Evolutionary conservation across 768 basidiomycete genomes (phyloP), one percentile per base, ranked within the genome.

Genomic region (Galerina sulciceps): DNA sequence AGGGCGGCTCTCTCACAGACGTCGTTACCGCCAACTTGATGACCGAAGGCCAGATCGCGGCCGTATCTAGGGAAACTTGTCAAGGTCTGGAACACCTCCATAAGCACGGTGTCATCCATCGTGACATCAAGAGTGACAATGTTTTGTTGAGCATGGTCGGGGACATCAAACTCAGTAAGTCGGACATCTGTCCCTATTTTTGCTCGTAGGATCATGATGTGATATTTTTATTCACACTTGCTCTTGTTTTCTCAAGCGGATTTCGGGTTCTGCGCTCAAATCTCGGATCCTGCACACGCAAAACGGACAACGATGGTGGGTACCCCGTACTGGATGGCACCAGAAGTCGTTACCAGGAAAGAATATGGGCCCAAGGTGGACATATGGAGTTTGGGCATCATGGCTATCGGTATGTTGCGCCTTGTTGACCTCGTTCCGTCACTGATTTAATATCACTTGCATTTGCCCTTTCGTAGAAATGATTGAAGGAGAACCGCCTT

Each of bases 291-390:
- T n/a, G 87, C 87, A 9, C 87, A 90, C 62, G 87, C 94, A 3
- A 97, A 97, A 76, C 88, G 96, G 23, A 96, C 95, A 36, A 97
- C 96, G 36, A 98, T 98, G 96, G 95, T 98, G 49, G 96, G 96
- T 2, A 97, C 96, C 0, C 96, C 96, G 1, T 98, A 98, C 72
- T 98, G 96, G 96, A 97, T 98, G 96, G 96, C 96, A 0, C 96
- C 96, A 0, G 96, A 98, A 72, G 96, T 98, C 47, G 96, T 97
- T 63, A 98, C 95, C 22, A 87, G 95, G 54, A 97, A 97, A 73
- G 96, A 97, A 75, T 97, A 97, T 72, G 96, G 96, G 0, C 92
- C 96, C 13, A 98, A 98, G 71, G 96, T 98, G n/a, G 96, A 97
- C 67, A 94, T 98, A 57, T 97, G 96, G 95, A 91, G 89, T 71